Evolutionary conservation across 257 asterid species (phyloP), one percentile per base, ranked within the genome.

Genomic region (Anisodus tanguticus): DNA sequence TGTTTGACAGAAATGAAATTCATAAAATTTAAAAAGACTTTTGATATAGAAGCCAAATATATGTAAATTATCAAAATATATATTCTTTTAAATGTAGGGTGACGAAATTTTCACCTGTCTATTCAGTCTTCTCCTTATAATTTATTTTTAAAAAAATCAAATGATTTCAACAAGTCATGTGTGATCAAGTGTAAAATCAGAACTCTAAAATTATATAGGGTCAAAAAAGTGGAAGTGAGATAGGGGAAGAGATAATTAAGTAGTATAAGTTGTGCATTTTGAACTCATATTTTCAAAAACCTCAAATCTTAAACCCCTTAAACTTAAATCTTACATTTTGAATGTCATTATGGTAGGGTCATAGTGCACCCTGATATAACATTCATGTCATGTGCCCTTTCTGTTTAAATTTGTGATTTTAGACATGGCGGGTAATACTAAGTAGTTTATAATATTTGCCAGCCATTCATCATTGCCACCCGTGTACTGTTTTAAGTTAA

Each of bases 301-400:
- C 1, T 47, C 26, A 81, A 84, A 4, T 64, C 31, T 59, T 82
- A 55, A 35, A 81, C 1, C 5, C 10, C 35, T 37, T 37, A 67
- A 68, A 39, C 26, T 39, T 68, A 16, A 39, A 69, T 5, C 2
- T 55, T 55, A 37, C 26, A 68, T 39, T 39, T 69, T 16, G 15
- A 39, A 16, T 8, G 13, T 69, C 64, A 51, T 77, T 55, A 47
- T 68, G 54, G 90, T 84, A 63, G 91, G 91, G 88, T 64, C 91
- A 16, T 45, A 12, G 53, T 86, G 88, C 43, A 74, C 80, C 88
- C 86, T 83, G 59, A 83, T 22, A 51, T 47, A 51, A 62, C 68
- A 77, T 41, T 83, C 77, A 59, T 43, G 55, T 83, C 90, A 86
- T 88, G 89, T 53, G 83, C 82, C 49, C 55, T 79, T 60, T 58